Evolutionary conservation across 192 early-diverging fungal genomes (phyloP).

Genomic region (Coemansia sp.): DNA sequence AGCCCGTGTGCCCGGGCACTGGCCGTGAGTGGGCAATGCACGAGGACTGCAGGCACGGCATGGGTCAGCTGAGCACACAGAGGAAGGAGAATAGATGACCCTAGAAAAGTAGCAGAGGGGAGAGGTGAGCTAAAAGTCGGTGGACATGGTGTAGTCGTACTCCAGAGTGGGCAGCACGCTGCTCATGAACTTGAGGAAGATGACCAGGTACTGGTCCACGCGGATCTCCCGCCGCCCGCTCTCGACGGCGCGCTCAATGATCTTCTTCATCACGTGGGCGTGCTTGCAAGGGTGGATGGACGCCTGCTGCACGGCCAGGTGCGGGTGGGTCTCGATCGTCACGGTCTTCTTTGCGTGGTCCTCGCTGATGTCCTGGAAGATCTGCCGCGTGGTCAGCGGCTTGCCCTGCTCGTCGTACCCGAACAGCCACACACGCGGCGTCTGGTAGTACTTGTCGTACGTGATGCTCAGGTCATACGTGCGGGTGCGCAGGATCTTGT

Average conservation of each 20-base stretch:
- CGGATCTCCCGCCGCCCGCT: constrained; percentile 63
- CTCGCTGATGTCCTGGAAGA: constrained; percentile 96
- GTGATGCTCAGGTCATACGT: constrained; percentile 99
- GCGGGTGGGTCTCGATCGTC: constrained; percentile 95
- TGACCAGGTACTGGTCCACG: constrained; percentile 92
- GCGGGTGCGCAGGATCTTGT: constrained; percentile 81
- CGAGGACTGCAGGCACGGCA: no score
- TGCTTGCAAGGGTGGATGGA: constrained; percentile 98
- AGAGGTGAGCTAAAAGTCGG: constrained; percentile 54
- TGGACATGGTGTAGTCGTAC: constrained; percentile 92
- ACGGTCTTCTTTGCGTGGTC: constrained; percentile 99
- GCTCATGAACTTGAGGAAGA: constrained; percentile 97
- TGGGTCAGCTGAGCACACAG: no score
- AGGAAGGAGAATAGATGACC: no score
- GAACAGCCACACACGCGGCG: constrained; percentile 94
- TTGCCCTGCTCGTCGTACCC: constrained; percentile 85
- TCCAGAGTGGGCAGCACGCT: constrained; percentile 96
- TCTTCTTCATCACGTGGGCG: constrained; percentile 94
- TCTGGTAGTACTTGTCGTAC: constrained; percentile 99
- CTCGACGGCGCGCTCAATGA: constrained; percentile 66
- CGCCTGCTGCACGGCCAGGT: constrained; percentile 78
- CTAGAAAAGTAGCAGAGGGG: no score
- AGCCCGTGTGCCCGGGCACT: no score
- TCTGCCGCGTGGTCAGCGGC: constrained; percentile 82
- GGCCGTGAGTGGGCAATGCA: no score